Evolutionary conservation across 2,329 filamentous ascomycete genomes (phyloP).

Genomic region (Diaporthe destruens): DNA sequence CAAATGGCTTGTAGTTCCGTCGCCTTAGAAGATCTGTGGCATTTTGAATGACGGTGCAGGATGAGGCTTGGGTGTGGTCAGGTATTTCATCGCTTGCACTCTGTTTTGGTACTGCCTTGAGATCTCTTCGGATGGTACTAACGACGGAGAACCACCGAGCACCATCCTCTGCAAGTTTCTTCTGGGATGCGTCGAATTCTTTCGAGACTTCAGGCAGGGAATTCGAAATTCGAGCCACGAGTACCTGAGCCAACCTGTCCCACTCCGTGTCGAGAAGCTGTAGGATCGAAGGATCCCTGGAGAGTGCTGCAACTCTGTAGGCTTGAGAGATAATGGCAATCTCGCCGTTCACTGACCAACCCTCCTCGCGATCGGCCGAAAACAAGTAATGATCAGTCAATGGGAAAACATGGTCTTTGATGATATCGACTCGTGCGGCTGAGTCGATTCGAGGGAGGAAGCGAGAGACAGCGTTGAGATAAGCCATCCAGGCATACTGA

Average conservation of each 20-base stretch:
- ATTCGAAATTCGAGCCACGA: slow-evolving; percentile 77
- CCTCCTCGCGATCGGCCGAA: slow-evolving; percentile 52
- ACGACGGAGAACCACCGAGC: slow-evolving; percentile 75
- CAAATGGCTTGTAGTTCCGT: slow-evolving; percentile 69
- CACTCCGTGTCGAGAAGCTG: slow-evolving; percentile 70
- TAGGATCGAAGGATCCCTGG: slow-evolving; percentile 57
- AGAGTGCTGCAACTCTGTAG: slow-evolving; percentile 59
- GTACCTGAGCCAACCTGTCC: slow-evolving; percentile 68
- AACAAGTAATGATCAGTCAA: slow-evolving; percentile 68
- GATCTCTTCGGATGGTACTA: slow-evolving; percentile 55
- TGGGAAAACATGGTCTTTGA: slow-evolving; percentile 65
- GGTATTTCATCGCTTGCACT: slow-evolving; percentile 44
- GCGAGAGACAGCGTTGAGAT: slow-evolving; percentile 73
- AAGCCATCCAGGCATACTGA: slow-evolving; percentile 79
- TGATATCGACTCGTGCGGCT: slow-evolving; percentile 58
- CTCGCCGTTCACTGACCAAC: slow-evolving; percentile 53
- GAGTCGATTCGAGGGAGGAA: slow-evolving; percentile 62
- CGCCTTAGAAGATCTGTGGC: slow-evolving; percentile 59
- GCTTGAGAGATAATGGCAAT: slow-evolving; percentile 59
- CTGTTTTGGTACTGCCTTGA: slow-evolving; percentile 43
- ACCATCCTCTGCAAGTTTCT: slow-evolving; percentile 73
- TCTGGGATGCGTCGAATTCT: slow-evolving; percentile 80
- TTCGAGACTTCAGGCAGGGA: slow-evolving; percentile 87
- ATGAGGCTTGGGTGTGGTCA: slow-evolving; percentile 47
- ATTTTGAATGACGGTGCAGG: slow-evolving; percentile 52